These are phyloP conservation scores for Heracleum sosnowskyi DNA, from an alignment of 129 eudicot species.

Conservation along the genomic window DNA sequence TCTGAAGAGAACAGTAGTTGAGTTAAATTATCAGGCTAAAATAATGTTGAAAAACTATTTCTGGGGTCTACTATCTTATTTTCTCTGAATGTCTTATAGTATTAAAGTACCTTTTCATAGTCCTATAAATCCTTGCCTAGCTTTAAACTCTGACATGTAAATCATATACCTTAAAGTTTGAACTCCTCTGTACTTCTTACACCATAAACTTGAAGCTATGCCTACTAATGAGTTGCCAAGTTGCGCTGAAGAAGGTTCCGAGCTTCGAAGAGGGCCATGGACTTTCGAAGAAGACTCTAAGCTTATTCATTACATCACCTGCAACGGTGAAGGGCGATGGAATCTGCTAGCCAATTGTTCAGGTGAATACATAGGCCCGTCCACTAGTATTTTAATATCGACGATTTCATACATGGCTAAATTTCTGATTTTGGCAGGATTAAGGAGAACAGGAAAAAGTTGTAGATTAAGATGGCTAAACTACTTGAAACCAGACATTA, in stretches of 20 bases:
- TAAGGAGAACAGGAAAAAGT: slow-evolving; percentile 60
- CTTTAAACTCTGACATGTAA: slow-evolving; percentile 10
- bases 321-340: slow-evolving; percentile 53
- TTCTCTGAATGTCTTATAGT: not conserved
- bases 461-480: slow-evolving; percentile 61
- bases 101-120: not conserved
- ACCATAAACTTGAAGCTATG: not conserved
- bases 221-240: not conserved
- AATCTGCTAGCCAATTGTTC: slow-evolving; percentile 47
- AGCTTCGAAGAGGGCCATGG: slow-evolving; percentile 68
- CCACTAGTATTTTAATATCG: not conserved
- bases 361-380: slow-evolving; percentile 16
- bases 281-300: slow-evolving; percentile 53
- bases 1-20: not conserved
- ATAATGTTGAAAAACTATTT: slow-evolving; percentile 13
- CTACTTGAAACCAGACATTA: slow-evolving; percentile 53
- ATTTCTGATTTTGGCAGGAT: slow-evolving; percentile 22
- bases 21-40: not conserved
- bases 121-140: slow-evolving; percentile 15
- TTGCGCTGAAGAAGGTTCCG: slow-evolving; percentile 22
- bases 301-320: slow-evolving; percentile 33
- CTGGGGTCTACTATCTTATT: not conserved
- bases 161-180: not conserved
- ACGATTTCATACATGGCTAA: not conserved
- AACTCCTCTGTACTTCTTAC: not conserved